Percentiles rank a stretch among this genome's conserved stretches.
Conservation (phyloP, 129 eudicot species). For the Lonicera japonica region DNA sequence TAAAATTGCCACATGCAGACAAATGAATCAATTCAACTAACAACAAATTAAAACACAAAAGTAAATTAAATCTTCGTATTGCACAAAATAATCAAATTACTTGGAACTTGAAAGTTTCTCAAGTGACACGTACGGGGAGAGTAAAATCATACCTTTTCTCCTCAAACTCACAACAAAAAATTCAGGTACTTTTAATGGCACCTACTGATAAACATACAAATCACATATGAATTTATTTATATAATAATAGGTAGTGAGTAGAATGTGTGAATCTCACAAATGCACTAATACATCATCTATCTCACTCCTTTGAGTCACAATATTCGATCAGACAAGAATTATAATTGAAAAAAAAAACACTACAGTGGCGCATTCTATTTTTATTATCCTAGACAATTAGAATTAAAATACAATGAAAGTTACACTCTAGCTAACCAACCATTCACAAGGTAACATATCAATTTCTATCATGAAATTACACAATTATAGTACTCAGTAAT, state of each 20-base stretch:
- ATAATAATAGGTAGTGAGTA: too few species aligned
- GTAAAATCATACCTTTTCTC: neutral
- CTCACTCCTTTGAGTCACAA: too few species aligned
- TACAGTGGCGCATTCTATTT: neutral
- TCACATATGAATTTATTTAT: too few species aligned
- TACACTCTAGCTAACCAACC: neutral
- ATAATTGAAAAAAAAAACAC: too few species aligned
- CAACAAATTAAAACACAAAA: too few species aligned
- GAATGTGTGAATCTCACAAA: too few species aligned
- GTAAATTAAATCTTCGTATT: neutral
- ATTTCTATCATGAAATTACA: neutral
- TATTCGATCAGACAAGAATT: too few species aligned
- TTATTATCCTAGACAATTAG: neutral
- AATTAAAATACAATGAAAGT: neutral
- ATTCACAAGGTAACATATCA: neutral
- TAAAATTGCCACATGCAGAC: too few species aligned
- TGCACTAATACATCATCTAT: too few species aligned
- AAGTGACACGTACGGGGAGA: neutral
- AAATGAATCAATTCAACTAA: too few species aligned
- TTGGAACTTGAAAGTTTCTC: neutral
- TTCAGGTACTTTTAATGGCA: neutral
- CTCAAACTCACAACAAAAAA: neutral
- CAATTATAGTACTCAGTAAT: neutral
- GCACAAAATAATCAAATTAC: neutral
- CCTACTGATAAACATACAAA: neutral